Base-by-base conservation (phyloP, 1,284 basidiomycete species). In the Phenoliferia sp. region DNA sequence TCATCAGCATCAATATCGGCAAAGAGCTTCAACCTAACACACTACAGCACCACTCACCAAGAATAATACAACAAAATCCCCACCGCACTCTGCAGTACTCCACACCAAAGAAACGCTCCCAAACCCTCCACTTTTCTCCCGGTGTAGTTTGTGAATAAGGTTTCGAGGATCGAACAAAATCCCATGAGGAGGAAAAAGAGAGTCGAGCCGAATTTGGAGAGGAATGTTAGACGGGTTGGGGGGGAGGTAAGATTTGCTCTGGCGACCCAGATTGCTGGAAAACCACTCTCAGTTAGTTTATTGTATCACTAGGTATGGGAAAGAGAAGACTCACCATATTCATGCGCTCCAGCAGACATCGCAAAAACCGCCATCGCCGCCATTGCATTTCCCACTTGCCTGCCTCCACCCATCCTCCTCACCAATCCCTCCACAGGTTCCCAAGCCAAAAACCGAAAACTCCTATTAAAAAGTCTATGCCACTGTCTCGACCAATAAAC, bases 111-210 rank as follows among this genome's bases (percentile, higher is more conserved):
- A 52, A 52, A 52, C 9, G 48, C 48, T 5, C 48, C 48, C 22
- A 52, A 58, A 3, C 73, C 73, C 26, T 65, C 22, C 1, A 71
- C 64, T 26, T 29, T 60, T 12, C 44, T 26, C 4, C 68, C 63
- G 4, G 69, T 69, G 2, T 68, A 1, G 1, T 57, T 32, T 52
- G 59, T 62, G n/a, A 68, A 75, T 2, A 39, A 22, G 3, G 64
- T 62, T 52, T 75, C 74, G 55, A 70, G 55, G 29, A 73, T 59
- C 26, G 69, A 64, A 0, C 36, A 70, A 26, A 73, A n/a, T 3
- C 70, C 74, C 61, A 74, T 73, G 3, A 63, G 55, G 59, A 75
- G 65, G 54, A 74, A 75, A 59, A 70, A 75, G 54, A 65, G 39
- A 3, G 60, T 58, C 10, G 71, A 65, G 32, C 71, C 71, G 65